Base-by-base conservation (phyloP, 2,329 filamentous ascomycete species). In the Albifimbria verrucaria region DNA sequence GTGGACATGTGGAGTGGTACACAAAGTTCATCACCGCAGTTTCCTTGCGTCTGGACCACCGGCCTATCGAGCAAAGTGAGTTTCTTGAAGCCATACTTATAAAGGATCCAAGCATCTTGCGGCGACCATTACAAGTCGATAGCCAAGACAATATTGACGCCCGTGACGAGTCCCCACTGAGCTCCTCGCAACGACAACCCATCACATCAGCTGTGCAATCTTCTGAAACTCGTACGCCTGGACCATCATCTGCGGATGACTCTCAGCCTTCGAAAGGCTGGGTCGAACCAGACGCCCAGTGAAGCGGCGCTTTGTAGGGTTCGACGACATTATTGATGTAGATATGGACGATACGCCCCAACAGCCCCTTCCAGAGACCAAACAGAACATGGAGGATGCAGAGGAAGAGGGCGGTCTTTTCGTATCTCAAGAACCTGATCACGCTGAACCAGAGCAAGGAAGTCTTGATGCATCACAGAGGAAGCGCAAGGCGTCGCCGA, bases 71-170 rank as follows among this genome's bases (percentile, higher is more conserved):
- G 60, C 92, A 97, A 65, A 92, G 88, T 53, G 92, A 97, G 62
- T 96, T 99, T 57, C 78, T 99, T 2, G 91, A 96, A 68, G 89
- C 89, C 1, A 94, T 99, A 45, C 73, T 97, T 24, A 85, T 78
- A n/a, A 88, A 88, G 49, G 87, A 97, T 71, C 83, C 90, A 7
- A 83, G 81, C 54, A 79, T 82, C 43, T 76, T 97, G 20, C 85
- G 89, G 53, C 82, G 85, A 36, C 80, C 86, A 6, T 78, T 95
- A 3, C 79, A 87, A 58, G 72, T 82, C 10, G 71, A 72, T 55
- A 55, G 20, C 23, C 53, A 7, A 53, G 45, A 20, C 49, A 46
- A 17, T 46, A 49, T 26, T 44, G 52, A 17, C 18, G 51, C 26
- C 7, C 45, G 41, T 18, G 57, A 58, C 21, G 46, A 52, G 15